These are phyloP conservation scores for Gracilaria gracilis DNA, from an alignment of 23 red algal species.

Conservation along the genomic window DNA sequence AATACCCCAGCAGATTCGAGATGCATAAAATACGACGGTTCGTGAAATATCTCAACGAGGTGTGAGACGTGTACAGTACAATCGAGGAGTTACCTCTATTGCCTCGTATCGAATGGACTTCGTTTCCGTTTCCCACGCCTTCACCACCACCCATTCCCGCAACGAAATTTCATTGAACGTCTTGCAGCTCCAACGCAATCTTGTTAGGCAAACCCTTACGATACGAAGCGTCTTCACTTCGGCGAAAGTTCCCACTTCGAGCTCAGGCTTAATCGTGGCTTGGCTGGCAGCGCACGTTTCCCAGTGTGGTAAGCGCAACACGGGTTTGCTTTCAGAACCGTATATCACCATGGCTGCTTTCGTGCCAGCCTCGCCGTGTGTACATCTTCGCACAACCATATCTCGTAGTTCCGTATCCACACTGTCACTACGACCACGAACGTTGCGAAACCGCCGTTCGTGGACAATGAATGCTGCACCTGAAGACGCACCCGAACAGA, in stretches of 20 bases:
- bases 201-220: too few species aligned
- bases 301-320: neutral
- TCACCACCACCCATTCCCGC: neutral
- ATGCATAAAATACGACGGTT: neutral
- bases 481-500: slow-evolving; percentile 1
- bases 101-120: neutral
- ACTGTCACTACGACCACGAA: neutral
- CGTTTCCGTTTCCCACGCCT: too few species aligned
- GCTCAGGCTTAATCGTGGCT: neutral
- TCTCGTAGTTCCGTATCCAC: neutral
- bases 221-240: too few species aligned
- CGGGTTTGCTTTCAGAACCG: neutral
- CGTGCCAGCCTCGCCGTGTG: neutral
- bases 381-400: neutral
- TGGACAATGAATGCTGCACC: neutral
- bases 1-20: too few species aligned
- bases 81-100: neutral
- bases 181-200: too few species aligned
- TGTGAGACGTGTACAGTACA: neutral
- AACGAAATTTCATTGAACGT: neutral
- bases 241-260: too few species aligned
- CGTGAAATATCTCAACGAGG: neutral
- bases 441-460: neutral
- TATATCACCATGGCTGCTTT: neutral
- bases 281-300: neutral